Percentiles rank a stretch among this genome's conserved stretches.
phyloP scores from a whole-genome alignment of 306 rosid species.

The Cotoneaster glaucophyllus region DNA sequence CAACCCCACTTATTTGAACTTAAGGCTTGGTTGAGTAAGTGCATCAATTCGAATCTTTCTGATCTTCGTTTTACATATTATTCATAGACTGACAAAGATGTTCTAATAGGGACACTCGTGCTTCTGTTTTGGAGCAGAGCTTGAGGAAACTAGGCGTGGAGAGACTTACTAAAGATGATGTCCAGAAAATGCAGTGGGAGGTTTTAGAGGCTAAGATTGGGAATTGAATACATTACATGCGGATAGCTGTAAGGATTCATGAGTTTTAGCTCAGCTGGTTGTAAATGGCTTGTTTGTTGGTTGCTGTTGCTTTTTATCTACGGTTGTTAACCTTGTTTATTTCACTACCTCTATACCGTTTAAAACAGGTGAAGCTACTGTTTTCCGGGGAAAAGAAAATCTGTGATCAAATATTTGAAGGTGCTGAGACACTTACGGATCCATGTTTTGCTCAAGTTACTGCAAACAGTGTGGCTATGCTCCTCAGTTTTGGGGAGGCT shows the following conservation, averaged over 20 bases:
- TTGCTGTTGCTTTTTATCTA: not conserved
- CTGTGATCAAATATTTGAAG: constrained; percentile 87
- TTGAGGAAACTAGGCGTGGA: constrained; percentile 94
- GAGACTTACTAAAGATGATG: constrained; percentile 88
- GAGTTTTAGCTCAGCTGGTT: constrained; percentile 14
- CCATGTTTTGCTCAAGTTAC: constrained; percentile 93
- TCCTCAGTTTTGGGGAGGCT: constrained; percentile 96
- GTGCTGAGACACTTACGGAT: constrained; percentile 53
- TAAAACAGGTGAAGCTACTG: constrained; percentile 66
- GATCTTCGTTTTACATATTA: not conserved
- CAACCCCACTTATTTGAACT: not conserved
- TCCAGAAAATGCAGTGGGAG: constrained; percentile 99
- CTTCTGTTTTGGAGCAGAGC: constrained; percentile 73
- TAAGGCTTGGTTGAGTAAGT: not conserved
- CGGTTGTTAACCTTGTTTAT: not conserved
- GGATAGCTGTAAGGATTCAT: constrained; percentile 73
- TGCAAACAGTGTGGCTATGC: constrained; percentile 64
- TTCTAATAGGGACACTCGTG: constrained; percentile 70
- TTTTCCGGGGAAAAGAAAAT: constrained; percentile 76
- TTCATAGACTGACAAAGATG: not conserved
- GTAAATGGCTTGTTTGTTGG: not conserved
- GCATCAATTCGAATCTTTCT: not conserved
- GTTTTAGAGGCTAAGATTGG: constrained; percentile 98
- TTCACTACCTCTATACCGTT: constrained; percentile 14
- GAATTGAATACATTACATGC: constrained; percentile 95